phyloP scores from a whole-genome alignment of 345 rosid genomes.

The Zanthoxylum bungeanum region DNA sequence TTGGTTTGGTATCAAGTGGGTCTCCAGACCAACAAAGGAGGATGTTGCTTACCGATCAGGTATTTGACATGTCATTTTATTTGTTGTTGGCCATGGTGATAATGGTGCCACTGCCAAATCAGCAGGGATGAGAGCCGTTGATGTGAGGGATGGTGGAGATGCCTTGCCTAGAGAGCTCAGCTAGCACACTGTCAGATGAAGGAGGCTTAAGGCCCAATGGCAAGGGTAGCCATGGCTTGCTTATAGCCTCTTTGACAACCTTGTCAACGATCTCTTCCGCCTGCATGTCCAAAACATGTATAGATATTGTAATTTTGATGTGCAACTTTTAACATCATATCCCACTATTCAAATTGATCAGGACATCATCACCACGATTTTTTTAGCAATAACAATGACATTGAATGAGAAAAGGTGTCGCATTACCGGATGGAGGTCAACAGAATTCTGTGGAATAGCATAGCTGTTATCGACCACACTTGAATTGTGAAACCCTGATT shows the following conservation, averaged over 20 bases:
- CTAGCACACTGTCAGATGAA: slow-evolving; percentile 64
- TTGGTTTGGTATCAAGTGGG: not conserved
- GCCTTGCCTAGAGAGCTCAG: slow-evolving; percentile 85
- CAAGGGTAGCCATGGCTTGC: slow-evolving; percentile 87
- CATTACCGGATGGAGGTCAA: slow-evolving; percentile 46
- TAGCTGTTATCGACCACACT: slow-evolving; percentile 17
- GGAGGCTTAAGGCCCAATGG: slow-evolving; percentile 93
- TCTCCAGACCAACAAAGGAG: not conserved
- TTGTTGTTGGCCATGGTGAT: not conserved
- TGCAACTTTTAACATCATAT: not conserved
- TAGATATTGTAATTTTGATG: not conserved
- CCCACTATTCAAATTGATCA: not conserved
- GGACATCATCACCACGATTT: not conserved
- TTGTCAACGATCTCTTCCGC: slow-evolving; percentile 76
- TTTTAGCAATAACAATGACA: not conserved
- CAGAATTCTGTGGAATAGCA: slow-evolving; percentile 23
- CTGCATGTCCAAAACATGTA: slow-evolving; percentile 47
- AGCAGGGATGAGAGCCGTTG: slow-evolving; percentile 32
- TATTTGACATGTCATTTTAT: not conserved
- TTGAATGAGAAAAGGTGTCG: not conserved
- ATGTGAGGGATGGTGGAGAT: slow-evolving; percentile 53
- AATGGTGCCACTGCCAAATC: slow-evolving; percentile 15
- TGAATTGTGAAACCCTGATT: slow-evolving; percentile 26
- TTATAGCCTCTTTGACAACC: slow-evolving; percentile 81
- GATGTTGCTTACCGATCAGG: not conserved